A percentile compares a stretch with the other conserved stretches of the same genome.
Evolutionary conservation across 768 basidiomycete species (phyloP).

Genomic region (Auricularia sp.): DNA sequence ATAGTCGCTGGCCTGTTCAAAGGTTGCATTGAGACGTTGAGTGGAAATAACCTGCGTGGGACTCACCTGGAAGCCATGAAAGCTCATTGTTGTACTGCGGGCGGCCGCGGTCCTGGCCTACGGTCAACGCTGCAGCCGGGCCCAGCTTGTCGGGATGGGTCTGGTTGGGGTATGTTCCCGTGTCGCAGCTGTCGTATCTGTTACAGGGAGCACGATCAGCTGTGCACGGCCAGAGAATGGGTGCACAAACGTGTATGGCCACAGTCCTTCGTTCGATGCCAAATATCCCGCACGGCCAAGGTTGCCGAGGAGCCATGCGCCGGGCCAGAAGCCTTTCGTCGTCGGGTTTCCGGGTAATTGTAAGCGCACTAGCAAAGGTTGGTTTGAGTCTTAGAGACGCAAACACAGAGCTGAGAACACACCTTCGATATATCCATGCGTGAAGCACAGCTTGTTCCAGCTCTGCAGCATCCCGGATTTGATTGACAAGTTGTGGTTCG

Average conservation of each 20-base stretch:
- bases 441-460: slow-evolving; percentile 77
- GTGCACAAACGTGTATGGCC: slow-evolving; percentile 63
- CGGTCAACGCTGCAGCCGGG: slow-evolving; percentile 42
- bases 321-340: slow-evolving; percentile 59
- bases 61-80: slow-evolving; percentile 45
- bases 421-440: slow-evolving; percentile 53
- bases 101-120: slow-evolving; percentile 35
- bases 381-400: not conserved
- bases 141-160: slow-evolving; percentile 42
- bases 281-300: slow-evolving; percentile 72
- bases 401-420: not conserved
- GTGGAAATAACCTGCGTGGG: no score
- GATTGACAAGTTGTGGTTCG: slow-evolving; percentile 49
- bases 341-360: slow-evolving; percentile 49
- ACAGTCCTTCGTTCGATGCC: slow-evolving; percentile 69
- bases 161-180: slow-evolving; percentile 80
- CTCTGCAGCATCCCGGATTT: slow-evolving; percentile 69
- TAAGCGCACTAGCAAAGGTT: slow-evolving; percentile 28
- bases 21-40: no score
- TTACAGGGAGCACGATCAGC: not conserved
- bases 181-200: slow-evolving; percentile 72
- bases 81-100: slow-evolving; percentile 46
- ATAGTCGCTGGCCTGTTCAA: slow-evolving; percentile 52
- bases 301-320: slow-evolving; percentile 85
- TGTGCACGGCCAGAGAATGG: not conserved